A percentile compares a stretch with the other conserved stretches of the same genome.
phyloP scores from a whole-genome alignment of 2,329 filamentous ascomycete species.

The Exophiala spinifera region DNA sequence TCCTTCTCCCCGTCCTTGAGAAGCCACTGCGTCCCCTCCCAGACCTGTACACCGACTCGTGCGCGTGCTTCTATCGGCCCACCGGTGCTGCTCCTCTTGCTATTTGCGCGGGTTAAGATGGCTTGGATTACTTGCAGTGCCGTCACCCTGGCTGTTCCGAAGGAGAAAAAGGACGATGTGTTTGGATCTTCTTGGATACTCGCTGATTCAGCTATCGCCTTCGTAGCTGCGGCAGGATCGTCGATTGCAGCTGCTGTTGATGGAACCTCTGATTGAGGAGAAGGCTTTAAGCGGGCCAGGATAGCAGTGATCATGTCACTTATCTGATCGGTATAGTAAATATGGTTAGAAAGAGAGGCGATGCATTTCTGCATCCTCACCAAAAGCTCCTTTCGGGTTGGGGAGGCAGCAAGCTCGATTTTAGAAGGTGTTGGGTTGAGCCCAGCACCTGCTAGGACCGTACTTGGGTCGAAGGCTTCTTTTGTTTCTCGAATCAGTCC shows the following conservation, averaged over 20 bases:
- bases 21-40: conserved; percentile 96
- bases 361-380: conserved; percentile 75
- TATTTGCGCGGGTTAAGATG: conserved; percentile 78
- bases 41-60: conserved; percentile 74
- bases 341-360: conserved; percentile 85
- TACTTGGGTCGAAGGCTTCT: conserved; percentile 26
- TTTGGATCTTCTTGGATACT: conserved; percentile 52
- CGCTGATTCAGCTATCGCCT: conserved; percentile 47
- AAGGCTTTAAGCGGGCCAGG: conserved; percentile 71
- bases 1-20: conserved; percentile 73
- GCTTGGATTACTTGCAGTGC: conserved; percentile 78
- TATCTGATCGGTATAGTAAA: conserved; percentile 96
- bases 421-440: conserved; percentile 18
- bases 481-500: conserved; percentile 31
- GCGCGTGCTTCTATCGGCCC: conserved; percentile 67
- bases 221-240: conserved; percentile 49
- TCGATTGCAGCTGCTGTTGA: conserved; percentile 48
- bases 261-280: conserved; percentile 43
- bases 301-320: conserved; percentile 88
- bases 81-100: conserved; percentile 56
- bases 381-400: conserved; percentile 61
- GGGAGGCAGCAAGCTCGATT: conserved; percentile 47
- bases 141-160: conserved; percentile 57
- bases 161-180: conserved; percentile 60
- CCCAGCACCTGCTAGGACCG: conserved; percentile 14